Percentiles rank a stretch among this genome's conserved stretches.
Conservation (phyloP, 108 stramenopile genomes). For the Stephanodiscus minutulus region DNA sequence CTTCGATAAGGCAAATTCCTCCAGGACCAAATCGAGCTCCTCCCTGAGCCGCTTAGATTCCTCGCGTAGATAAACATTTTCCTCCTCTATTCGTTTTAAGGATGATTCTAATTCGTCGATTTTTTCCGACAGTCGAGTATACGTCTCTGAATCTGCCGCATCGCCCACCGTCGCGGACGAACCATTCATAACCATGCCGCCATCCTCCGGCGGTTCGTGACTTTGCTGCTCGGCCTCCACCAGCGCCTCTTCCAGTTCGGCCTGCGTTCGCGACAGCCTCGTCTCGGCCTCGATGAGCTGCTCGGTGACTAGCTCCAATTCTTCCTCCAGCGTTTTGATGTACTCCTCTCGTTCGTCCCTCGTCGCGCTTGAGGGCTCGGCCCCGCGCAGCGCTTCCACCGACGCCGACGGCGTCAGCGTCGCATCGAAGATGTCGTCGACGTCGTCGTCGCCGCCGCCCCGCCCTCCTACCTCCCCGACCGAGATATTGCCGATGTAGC, state of each 20-base stretch:
- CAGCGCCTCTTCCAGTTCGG: conserved; percentile 59
- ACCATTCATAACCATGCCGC: conserved; percentile 8
- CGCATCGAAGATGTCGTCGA: background rate
- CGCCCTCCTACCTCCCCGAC: conserved; percentile 3
- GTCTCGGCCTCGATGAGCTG: conserved; percentile 87
- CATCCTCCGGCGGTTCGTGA: conserved; percentile 14
- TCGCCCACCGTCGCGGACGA: background rate
- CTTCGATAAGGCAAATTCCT: conserved; percentile 53
- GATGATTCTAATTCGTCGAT: conserved; percentile 50
- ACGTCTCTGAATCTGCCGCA: conserved; percentile 6
- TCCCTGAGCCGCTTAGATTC: conserved; percentile 67
- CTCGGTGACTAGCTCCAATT: conserved; percentile 86
- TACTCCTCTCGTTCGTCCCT: conserved; percentile 64
- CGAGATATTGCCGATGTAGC: conserved; percentile 3
- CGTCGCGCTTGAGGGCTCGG: conserved; percentile 8
- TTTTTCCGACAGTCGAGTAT: conserved; percentile 41
- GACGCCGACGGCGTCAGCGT: conserved; percentile 10
- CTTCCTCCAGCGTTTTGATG: conserved; percentile 86
- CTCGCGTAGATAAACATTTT: conserved; percentile 59
- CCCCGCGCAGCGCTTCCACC: background rate
- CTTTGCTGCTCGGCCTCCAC: conserved; percentile 29
- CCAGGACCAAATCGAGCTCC: conserved; percentile 50
- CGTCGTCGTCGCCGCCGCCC: background rate
- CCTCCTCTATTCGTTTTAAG: conserved; percentile 38
- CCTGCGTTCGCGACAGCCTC: conserved; percentile 69